A percentile compares a stretch with the other conserved stretches of the same genome.
Conservation (phyloP, 106 monocot genomes). For the Allium sativum region DNA sequence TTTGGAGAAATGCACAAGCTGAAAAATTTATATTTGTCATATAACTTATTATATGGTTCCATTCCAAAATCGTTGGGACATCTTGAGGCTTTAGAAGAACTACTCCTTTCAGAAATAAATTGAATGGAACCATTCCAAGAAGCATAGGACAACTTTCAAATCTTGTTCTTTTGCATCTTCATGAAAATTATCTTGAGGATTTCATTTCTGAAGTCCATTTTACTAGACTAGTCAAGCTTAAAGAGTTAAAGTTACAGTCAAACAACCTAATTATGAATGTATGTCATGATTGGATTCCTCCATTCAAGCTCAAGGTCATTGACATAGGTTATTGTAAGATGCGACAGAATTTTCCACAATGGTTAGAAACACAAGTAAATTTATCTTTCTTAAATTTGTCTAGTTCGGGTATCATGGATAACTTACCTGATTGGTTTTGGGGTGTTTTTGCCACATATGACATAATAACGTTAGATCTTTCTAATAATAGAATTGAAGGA, state of each 20-base stretch:
- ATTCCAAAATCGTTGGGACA: constrained; percentile 10
- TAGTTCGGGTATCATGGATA: no score
- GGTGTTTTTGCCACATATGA: no score
- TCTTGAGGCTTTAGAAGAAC: neutral
- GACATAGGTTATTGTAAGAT: neutral
- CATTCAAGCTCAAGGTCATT: neutral
- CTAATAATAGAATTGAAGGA: no score
- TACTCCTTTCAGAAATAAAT: constrained; percentile 2
- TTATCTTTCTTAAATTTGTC: no score
- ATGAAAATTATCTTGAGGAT: neutral
- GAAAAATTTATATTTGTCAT: neutral
- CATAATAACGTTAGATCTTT: no score
- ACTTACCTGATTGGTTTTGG: no score
- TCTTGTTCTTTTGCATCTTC: constrained; percentile 10
- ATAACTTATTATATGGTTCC: neutral
- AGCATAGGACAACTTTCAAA: constrained; percentile 7
- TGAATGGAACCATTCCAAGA: constrained; percentile 8
- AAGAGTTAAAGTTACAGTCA: neutral
- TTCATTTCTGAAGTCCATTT: constrained; percentile 13
- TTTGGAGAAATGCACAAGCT: neutral
- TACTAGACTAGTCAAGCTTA: neutral
- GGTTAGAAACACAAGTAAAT: no score
- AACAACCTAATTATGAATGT: constrained; percentile 7
- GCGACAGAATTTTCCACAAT: constrained; percentile 7
- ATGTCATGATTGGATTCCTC: constrained; percentile 11